Evolutionary conservation across 495 filamentous ascomycete genomes (phyloP).

Genomic region (Collariella sp.): DNA sequence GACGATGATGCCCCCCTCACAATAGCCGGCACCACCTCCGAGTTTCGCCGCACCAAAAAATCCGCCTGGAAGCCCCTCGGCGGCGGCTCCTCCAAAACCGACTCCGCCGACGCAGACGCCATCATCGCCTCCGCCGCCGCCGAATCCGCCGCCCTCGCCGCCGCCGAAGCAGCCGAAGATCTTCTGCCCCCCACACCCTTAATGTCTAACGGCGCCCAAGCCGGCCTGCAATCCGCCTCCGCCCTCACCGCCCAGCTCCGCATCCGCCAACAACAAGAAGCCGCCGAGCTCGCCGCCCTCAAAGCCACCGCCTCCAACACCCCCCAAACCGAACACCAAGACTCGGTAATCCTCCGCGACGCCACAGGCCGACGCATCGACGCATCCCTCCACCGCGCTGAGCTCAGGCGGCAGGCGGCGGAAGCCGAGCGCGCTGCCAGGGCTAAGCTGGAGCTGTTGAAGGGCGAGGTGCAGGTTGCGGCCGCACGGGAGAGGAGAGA

Average conservation of each 20-base stretch:
- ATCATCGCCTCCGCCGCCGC: conserved; percentile 69
- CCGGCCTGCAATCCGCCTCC: conserved; percentile 74
- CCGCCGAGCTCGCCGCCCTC: conserved; percentile 38
- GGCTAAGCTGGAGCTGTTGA: conserved; percentile 53
- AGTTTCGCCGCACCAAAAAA: conserved; percentile 73
- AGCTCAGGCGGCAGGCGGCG: conserved; percentile 63
- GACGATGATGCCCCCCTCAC: conserved; percentile 35
- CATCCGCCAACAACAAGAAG: conserved; percentile 41
- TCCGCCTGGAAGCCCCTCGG: conserved; percentile 70
- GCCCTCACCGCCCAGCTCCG: conserved; percentile 69
- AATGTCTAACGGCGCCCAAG: conserved; percentile 80
- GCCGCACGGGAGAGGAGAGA: conserved; percentile 46
- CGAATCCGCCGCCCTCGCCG: conserved; percentile 47
- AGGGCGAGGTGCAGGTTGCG: conserved; percentile 75
- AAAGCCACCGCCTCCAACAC: conserved; percentile 22
- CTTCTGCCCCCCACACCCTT: conserved; percentile 18
- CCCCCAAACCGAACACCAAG: conserved; percentile 24
- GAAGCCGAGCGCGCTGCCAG: conserved; percentile 58
- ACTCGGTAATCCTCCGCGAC: conserved; percentile 55
- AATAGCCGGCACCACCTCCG: conserved; percentile 48
- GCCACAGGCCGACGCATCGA: conserved; percentile 88
- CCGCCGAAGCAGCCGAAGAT: conserved; percentile 38
- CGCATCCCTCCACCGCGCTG: conserved; percentile 78
- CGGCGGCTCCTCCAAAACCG: conserved; percentile 28
- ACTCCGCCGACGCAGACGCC: conserved; percentile 65